Evolutionary conservation across 495 filamentous ascomycete genomes (phyloP), one percentile per base, ranked within the genome.

Genomic region (Neurospora sp.): DNA sequence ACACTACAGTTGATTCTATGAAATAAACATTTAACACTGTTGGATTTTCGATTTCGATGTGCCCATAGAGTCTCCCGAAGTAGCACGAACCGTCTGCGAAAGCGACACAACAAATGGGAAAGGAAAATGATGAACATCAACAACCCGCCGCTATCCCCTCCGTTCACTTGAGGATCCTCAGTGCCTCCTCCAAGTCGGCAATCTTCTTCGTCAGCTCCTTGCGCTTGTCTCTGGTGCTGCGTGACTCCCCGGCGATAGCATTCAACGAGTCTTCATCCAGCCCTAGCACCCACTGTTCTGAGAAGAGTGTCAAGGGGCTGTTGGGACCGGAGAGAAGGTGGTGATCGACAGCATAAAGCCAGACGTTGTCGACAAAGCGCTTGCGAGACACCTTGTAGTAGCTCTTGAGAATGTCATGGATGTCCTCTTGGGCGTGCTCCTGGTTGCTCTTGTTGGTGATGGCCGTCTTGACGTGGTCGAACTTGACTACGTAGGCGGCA

Each of bases 351-450:
- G 75, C 83, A 75, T 82, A 79, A 16, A 75, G 75, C 73, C 81
- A 87, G 10, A 90, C 78, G 54, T 82, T 85, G 75, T 91, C 89
- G n/a, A 89, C 81, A 69, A 91, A 90, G 0, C 86, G 82, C 62
- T 86, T 86, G 5, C 77, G 79, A 0, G 89, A 84, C 0, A 90
- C 86, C 40, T 87, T 86, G 78, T 92, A 92, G 78, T 92, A 92
- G 0, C 86, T 80, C 38, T 84, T 71, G 1, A 92, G 81, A 11
- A 86, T 85, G 71, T 91, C 88, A 40, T 91, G 87, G 4, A 92
- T 83, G 3, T 88, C 83, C 71, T 85, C 79, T 7, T 84, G 74
- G 1, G 83, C 81, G 31, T 88, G 80, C 1, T 86, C 77, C 0
- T 71, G 46, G 74, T 90, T 92, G 70, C 80, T 83, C 76, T 85